Evolutionary conservation across 1,139 yeast genomes (phyloP).

Genomic region (Spencermartinsiella ligniputridi): DNA sequence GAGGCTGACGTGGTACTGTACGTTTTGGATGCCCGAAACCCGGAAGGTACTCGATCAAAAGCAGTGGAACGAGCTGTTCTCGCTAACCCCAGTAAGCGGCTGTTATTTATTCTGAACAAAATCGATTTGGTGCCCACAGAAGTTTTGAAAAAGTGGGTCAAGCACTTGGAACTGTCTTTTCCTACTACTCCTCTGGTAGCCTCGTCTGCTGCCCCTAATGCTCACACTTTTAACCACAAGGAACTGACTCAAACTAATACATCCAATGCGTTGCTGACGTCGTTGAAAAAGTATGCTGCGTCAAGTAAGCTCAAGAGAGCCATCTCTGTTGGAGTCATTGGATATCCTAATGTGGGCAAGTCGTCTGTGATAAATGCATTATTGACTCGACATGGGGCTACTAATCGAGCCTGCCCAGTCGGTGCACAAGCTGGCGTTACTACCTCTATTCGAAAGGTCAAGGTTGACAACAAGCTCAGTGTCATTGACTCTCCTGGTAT

Average conservation of each 20-base stretch:
- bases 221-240: slow-evolving; percentile 71
- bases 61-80: slow-evolving; percentile 88
- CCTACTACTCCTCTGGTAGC: slow-evolving; percentile 85
- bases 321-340: slow-evolving; percentile 93
- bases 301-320: slow-evolving; percentile 84
- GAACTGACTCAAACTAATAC: slow-evolving; percentile 63
- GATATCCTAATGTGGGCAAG: slow-evolving; percentile 94
- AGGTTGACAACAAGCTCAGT: slow-evolving; percentile 83
- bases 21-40: slow-evolving; percentile 96
- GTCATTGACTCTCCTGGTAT: slow-evolving; percentile 96
- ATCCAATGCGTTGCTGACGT: slow-evolving; percentile 67
- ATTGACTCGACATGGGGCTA: slow-evolving; percentile 71
- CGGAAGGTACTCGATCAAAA: slow-evolving; percentile 89
- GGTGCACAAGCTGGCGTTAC: slow-evolving; percentile 99
- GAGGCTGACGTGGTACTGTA: slow-evolving; percentile 86
- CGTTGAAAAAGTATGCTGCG: slow-evolving; percentile 80
- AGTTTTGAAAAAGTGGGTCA: slow-evolving; percentile 79
- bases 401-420: slow-evolving; percentile 75
- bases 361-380: slow-evolving; percentile 91
- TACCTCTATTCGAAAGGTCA: slow-evolving; percentile 84
- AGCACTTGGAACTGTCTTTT: slow-evolving; percentile 72
- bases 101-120: slow-evolving; percentile 81
- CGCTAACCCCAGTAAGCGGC: slow-evolving; percentile 74
- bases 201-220: slow-evolving; percentile 49
- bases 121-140: slow-evolving; percentile 88